Evolutionary conservation across 2,329 filamentous ascomycete species (phyloP), one percentile per base, ranked within the genome.

Genomic region (Stagonosporopsis vannaccii): DNA sequence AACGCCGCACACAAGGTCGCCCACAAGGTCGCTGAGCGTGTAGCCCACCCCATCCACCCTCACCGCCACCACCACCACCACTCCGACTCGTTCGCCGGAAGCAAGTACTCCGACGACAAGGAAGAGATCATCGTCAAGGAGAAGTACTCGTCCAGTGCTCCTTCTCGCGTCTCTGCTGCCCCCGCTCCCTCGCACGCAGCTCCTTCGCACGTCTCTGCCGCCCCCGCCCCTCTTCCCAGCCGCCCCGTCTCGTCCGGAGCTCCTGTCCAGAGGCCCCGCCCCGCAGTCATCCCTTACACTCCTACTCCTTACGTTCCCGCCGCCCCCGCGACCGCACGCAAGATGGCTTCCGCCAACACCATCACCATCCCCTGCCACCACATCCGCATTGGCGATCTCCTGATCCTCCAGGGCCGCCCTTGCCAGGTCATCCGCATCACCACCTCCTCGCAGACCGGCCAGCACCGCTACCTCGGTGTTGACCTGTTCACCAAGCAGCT

Each of bases 381-480:
- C 86, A 94, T 99, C 84, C 95, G 95, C 84, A 91, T 98, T 73
- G 95, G 95, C 80, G 95, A 99, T 82, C 91, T 99, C 82, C 82
- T 99, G 82, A 96, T 98, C 84, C 92, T 99, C 69, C 95, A 99
- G 87, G 94, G 94, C 79, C 94, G 95, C 72, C 93, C 95, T 75
- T 98, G 92, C 90, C 95, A 99, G 87, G 94, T 99, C 80, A 99
- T 99, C 85, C 94, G 94, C 79, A 97, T 99, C 89, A 97, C 92
- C 69, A 97, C 93, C 81, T 98, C 94, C 56, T 86, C 91, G 69
- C 94, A 96, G 84, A 99, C 95, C 62, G 95, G 95, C 79, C 95
- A 99, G 87, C 94, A 99, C 89, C 91, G 95, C 78, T 99, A 98
- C 87, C 91, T 99, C 64, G 95, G 95, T 87, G 95, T 99, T 70